Conservation (phyloP, 23 red algal species). For the Gracilaria domingensis region DNA sequence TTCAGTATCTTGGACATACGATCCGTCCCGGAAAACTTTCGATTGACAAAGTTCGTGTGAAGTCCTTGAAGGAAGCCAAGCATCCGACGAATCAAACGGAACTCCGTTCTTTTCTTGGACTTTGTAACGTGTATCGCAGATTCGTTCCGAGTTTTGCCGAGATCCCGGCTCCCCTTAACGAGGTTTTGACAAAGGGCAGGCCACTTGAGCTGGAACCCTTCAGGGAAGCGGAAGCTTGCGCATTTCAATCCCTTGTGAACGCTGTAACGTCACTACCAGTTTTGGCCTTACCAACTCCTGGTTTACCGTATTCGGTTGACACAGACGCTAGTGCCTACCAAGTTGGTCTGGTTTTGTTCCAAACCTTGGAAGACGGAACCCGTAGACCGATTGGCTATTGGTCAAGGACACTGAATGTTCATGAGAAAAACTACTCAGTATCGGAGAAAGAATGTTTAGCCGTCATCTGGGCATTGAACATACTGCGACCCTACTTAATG, state of each 20-base stretch:
- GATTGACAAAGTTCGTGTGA: conserved; percentile 4
- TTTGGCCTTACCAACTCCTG: background rate
- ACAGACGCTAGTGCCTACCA: conserved; percentile 2
- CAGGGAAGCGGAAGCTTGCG: background rate
- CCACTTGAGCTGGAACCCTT: background rate
- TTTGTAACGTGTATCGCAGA: conserved; percentile 30
- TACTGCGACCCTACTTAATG: too few species aligned
- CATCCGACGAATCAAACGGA: conserved; percentile 8
- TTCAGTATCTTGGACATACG: conserved; percentile 45
- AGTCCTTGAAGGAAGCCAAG: background rate
- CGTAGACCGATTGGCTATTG: background rate
- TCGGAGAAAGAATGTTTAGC: too few species aligned
- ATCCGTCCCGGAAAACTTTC: background rate
- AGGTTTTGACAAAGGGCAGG: background rate
- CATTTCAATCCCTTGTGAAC: conserved; percentile 1
- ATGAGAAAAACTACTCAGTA: background rate
- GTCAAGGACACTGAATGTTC: background rate
- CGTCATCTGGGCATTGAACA: too few species aligned
- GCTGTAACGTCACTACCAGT: background rate
- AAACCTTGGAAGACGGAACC: background rate
- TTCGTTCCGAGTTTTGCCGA: conserved; percentile 8
- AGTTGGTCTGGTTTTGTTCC: conserved; percentile 6
- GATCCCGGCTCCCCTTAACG: background rate
- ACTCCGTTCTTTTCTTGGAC: conserved; percentile 17
- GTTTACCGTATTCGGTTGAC: conserved; percentile 14